Evolutionary conservation across 768 basidiomycete species (phyloP).

Genomic region (Thelephora ganbajun): DNA sequence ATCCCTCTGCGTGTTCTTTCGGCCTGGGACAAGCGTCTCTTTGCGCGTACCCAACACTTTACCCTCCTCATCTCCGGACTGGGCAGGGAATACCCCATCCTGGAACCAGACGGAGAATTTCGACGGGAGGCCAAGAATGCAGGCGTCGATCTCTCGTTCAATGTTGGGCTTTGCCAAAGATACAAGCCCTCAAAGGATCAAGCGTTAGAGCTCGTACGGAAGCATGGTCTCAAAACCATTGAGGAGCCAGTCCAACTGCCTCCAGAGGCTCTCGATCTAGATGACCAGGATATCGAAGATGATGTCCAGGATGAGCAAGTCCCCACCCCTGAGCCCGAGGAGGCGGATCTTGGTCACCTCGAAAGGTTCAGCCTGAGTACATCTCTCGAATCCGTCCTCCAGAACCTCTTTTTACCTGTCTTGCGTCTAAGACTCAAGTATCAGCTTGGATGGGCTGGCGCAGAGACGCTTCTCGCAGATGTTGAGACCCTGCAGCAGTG

Average conservation of each 20-base stretch:
- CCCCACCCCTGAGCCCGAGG: conserved; percentile 7
- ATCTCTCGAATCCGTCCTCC: conserved; percentile 47
- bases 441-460: conserved; percentile 55
- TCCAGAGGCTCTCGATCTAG: conserved; percentile 21
- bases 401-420: conserved; percentile 39
- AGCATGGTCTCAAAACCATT: conserved; percentile 25
- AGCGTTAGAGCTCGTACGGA: conserved; percentile 32
- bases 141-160: conserved; percentile 31
- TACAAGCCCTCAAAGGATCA: conserved; percentile 49
- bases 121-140: conserved; percentile 19
- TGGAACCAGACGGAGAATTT: conserved; percentile 29
- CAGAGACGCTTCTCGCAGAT: conserved; percentile 37
- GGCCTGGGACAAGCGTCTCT: conserved; percentile 59
- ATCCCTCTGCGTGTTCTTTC: conserved; percentile 54
- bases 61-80: conserved; percentile 52
- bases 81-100: conserved; percentile 36
- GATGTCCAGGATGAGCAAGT: conserved; percentile 14
- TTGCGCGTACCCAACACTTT: conserved; percentile 42
- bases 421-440: conserved; percentile 36
- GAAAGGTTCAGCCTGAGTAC: conserved; percentile 50
- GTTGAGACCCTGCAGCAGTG: conserved; percentile 30
- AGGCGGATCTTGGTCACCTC: conserved; percentile 28
- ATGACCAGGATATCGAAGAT: conserved; percentile 13
- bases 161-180: conserved; percentile 41
- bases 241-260: conserved; percentile 19